Evolutionary conservation across 768 basidiomycete genomes (phyloP), one percentile per base, ranked within the genome.

Genomic region (Filobasidium floriforme): DNA sequence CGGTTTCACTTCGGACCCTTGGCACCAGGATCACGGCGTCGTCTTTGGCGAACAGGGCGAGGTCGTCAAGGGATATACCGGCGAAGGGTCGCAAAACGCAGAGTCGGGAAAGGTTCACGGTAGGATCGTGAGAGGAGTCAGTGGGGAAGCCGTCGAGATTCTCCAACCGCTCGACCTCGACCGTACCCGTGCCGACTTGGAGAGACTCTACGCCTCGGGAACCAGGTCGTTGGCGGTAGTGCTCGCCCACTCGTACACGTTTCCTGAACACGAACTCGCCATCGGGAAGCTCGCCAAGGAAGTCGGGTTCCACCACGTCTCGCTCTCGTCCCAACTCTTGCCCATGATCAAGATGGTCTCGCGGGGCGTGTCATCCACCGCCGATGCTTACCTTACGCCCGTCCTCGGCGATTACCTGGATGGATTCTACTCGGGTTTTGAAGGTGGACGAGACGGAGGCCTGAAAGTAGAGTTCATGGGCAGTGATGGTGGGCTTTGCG

Each of bases 341-440:
- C 72, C 76, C 9, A 77, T 77, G 76, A 73, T 75, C 65, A 68
- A 68, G 80, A 89, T 93, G 83, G 90, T 96, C 11, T 89, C 92
- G 1, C 88, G 93, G 0, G 93, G 91, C 1, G 86, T 89, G 11
- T 94, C 91, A 0, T 89, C 90, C 0, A 93, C 92, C 0, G 93
- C 91, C 0, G 93, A 97, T 71, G 93, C 93, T 0, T 97, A 97
- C 77, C 85, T 97, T 44, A 96, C 92, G 0, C 93, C 93, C 15
- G 89, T 96, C 68, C 79, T 96, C 28, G 79, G 82, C 11, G 83
- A 86, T 14, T 97, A 97, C 73, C 83, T 97, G 4, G 88, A 92
- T 68, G 91, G 91, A 0, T 97, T 97, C 81, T 94, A 92, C 78
- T 79, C 81, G 43, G 92, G 92, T 0, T 96, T 97, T 71, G 90